Percentiles rank a stretch among this genome's conserved stretches.
Evolutionary conservation across 495 filamentous ascomycete species (phyloP).

Genomic region (Filosporella fistucella): DNA sequence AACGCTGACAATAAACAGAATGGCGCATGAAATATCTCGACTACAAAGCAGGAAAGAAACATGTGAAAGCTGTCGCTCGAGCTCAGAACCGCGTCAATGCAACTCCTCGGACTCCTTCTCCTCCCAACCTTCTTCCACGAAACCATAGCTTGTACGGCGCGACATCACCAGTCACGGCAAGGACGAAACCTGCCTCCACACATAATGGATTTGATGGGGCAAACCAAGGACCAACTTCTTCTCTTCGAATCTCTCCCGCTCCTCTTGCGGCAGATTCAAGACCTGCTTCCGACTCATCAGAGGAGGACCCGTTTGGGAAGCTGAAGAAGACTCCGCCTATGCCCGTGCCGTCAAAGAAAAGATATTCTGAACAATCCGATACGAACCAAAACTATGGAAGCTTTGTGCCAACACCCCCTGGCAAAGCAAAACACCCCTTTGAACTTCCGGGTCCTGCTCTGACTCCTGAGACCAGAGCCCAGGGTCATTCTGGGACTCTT

Average conservation of each 20-base stretch:
- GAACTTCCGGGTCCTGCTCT: slow-evolving; percentile 76
- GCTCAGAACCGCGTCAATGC: slow-evolving; percentile 61
- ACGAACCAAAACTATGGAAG: slow-evolving; percentile 62
- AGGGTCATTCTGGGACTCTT: no score
- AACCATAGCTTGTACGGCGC: slow-evolving; percentile 15
- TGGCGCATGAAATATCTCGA: slow-evolving; percentile 90
- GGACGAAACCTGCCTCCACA: slow-evolving; percentile 2
- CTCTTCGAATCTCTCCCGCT: slow-evolving; percentile 11
- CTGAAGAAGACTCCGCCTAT: slow-evolving; percentile 25
- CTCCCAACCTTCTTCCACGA: slow-evolving; percentile 1
- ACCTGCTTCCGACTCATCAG: slow-evolving; percentile 9
- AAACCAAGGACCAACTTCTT: neutral
- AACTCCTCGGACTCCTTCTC: slow-evolving; percentile 32
- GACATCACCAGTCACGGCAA: slow-evolving; percentile 5
- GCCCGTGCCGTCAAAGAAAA: slow-evolving; percentile 21
- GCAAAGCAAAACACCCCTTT: slow-evolving; percentile 31
- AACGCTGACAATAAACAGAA: slow-evolving; percentile 50
- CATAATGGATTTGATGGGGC: slow-evolving; percentile 2
- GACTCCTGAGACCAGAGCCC: no score
- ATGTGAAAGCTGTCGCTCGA: slow-evolving; percentile 72
- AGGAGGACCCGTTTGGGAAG: slow-evolving; percentile 3
- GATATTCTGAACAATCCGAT: neutral
- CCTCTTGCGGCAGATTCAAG: slow-evolving; percentile 12
- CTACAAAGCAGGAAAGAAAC: slow-evolving; percentile 92
- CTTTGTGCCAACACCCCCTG: slow-evolving; percentile 63